These are phyloP conservation scores for Mucor saturninus DNA, from an alignment of 371 early-diverging fungal genomes.

Conservation along the genomic window DNA sequence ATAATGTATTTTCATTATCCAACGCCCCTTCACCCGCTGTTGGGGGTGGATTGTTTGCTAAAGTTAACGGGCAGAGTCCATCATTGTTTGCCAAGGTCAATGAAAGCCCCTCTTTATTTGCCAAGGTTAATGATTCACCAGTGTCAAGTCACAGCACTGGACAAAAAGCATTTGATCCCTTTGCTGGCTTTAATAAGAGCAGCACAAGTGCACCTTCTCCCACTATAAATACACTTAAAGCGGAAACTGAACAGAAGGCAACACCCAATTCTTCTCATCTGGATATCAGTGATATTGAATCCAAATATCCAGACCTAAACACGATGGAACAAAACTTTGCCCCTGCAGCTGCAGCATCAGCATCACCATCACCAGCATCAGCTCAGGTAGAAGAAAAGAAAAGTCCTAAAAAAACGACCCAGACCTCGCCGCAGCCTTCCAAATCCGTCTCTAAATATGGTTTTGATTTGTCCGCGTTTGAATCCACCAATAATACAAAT, in stretches of 20 bases:
- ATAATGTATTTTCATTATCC: conserved; percentile 31
- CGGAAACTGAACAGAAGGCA: conserved; percentile 29
- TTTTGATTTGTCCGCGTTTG: conserved; percentile 54
- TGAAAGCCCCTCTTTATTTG: background rate
- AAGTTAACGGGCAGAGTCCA: conserved; percentile 9
- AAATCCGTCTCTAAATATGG: conserved; percentile 37
- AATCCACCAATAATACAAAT: conserved; percentile 12
- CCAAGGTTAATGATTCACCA: conserved; percentile 9
- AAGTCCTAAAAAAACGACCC: background rate
- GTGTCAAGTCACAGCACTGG: background rate
- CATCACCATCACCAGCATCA: conserved; percentile 4
- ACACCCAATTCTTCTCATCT: conserved; percentile 23
- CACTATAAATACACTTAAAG: conserved; percentile 35
- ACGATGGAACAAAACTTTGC: conserved; percentile 51
- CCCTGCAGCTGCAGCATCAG: background rate
- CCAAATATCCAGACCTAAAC: conserved; percentile 52
- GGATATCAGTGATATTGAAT: conserved; percentile 52
- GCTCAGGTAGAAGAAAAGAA: no score
- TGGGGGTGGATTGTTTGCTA: conserved; percentile 31
- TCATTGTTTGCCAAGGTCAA: background rate
- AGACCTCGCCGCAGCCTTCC: conserved; percentile 3
- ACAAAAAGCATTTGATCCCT: conserved; percentile 40
- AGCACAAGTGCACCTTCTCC: conserved; percentile 30
- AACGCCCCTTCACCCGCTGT: conserved; percentile 17
- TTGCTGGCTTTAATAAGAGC: conserved; percentile 37